A percentile compares a stretch with the other conserved stretches of the same genome.
These are phyloP conservation scores for Fusarium sp. DNA, from an alignment of 2,329 filamentous ascomycete species.

Conservation along the genomic window DNA sequence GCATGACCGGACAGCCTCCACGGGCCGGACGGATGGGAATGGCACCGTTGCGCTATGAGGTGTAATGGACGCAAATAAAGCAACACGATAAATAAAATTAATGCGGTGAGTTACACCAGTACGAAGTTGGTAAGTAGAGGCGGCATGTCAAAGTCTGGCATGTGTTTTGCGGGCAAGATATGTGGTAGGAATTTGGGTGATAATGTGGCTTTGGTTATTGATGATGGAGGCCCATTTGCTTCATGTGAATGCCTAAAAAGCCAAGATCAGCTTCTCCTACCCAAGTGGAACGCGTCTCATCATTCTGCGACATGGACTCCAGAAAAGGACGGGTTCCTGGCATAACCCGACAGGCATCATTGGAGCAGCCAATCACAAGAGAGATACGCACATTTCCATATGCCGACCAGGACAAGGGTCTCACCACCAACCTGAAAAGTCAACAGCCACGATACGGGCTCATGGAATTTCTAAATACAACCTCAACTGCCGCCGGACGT, in stretches of 20 bases:
- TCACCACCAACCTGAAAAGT: conserved; percentile 10
- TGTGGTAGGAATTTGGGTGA: conserved; percentile 1
- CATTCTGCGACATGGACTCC: conserved; percentile 28
- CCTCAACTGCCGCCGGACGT: not conserved
- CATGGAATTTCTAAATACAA: conserved; percentile 16
- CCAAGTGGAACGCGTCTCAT: conserved; percentile 13
- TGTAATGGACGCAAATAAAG: conserved; percentile 1
- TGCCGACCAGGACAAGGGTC: conserved; percentile 8
- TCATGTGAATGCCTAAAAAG: not conserved
- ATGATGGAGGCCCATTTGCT: not conserved
- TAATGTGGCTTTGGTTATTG: not conserved
- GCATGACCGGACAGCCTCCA: conserved; percentile 24
- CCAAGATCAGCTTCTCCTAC: conserved; percentile 1
- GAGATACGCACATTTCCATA: not conserved
- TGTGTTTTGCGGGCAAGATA: not conserved
- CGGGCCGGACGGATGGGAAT: conserved; percentile 11
- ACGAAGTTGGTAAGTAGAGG: conserved; percentile 23
- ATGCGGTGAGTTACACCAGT: conserved; percentile 30
- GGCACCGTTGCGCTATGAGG: conserved; percentile 24
- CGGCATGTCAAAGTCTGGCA: not conserved
- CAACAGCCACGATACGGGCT: conserved; percentile 6
- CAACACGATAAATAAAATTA: conserved; percentile 28
- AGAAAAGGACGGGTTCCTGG: conserved; percentile 39
- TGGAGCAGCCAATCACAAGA: not conserved
- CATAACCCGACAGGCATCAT: conserved; percentile 25